Evolutionary conservation across 768 basidiomycete genomes (phyloP).

Genomic region (Cubamyces sp.): DNA sequence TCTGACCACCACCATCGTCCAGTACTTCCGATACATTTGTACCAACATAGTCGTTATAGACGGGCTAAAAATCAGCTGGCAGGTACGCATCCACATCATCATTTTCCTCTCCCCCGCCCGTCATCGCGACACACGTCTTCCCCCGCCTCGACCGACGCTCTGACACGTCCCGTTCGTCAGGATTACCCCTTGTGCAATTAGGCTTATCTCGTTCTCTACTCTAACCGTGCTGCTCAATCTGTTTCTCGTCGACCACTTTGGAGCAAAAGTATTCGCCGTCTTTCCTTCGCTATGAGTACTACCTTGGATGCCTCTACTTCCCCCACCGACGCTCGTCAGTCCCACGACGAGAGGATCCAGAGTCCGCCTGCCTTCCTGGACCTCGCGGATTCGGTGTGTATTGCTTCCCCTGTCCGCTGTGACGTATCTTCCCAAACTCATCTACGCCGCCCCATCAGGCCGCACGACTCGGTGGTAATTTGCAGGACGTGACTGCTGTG

Average conservation of each 20-base stretch:
- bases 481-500: slow-evolving; percentile 86
- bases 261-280: slow-evolving; percentile 54
- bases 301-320: slow-evolving; percentile 71
- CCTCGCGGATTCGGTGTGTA: slow-evolving; percentile 87
- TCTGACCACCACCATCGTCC: slow-evolving; percentile 11
- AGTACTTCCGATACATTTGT: slow-evolving; percentile 68
- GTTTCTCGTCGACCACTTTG: slow-evolving; percentile 56
- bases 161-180: slow-evolving; percentile 37
- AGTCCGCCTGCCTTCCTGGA: slow-evolving; percentile 93
- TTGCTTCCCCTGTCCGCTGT: slow-evolving; percentile 9
- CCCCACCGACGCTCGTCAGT: slow-evolving; percentile 70
- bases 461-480: slow-evolving; percentile 83
- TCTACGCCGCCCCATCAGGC: slow-evolving; percentile 49
- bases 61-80: slow-evolving; percentile 76
- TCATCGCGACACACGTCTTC: slow-evolving; percentile 30
- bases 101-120: slow-evolving; percentile 27
- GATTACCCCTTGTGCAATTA: slow-evolving; percentile 70
- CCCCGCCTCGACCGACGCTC: slow-evolving; percentile 10
- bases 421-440: slow-evolving; percentile 17
- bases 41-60: slow-evolving; percentile 77
- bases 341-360: slow-evolving; percentile 76
- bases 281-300: slow-evolving; percentile 67
- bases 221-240: slow-evolving; percentile 53
- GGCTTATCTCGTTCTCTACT: slow-evolving; percentile 46
- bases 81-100: slow-evolving; percentile 45